Evolutionary conservation across 23 red algal genomes (phyloP).

Genomic region (Gracilaria domingensis): DNA sequence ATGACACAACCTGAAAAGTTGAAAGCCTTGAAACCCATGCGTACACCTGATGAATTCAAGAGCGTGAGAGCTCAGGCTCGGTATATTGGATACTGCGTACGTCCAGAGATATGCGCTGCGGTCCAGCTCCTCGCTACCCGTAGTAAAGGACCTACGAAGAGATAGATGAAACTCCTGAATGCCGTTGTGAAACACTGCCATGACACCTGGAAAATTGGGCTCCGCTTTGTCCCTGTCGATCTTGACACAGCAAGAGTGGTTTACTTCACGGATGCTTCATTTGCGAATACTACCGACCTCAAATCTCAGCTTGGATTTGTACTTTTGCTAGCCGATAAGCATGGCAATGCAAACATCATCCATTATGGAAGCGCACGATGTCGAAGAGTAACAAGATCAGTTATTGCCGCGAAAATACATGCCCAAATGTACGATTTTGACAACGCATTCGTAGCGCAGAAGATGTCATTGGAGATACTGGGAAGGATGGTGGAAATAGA

Average conservation of each 20-base stretch:
- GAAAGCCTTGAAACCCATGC: background rate
- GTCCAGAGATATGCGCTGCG: conserved; percentile 5
- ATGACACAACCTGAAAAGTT: background rate
- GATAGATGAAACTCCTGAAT: background rate
- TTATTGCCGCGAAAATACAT: conserved; percentile 33
- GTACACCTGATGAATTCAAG: conserved; percentile 21
- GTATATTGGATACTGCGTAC: conserved; percentile 19
- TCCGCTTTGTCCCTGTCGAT: background rate
- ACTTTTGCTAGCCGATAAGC: background rate
- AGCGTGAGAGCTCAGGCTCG: conserved; percentile 10
- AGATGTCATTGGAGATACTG: background rate
- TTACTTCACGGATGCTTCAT: conserved; percentile 14
- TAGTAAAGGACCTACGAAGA: background rate
- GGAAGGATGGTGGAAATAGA: background rate
- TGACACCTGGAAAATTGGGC: background rate
- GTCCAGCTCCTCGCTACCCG: conserved; percentile 14
- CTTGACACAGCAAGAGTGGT: background rate
- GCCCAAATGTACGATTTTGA: conserved; percentile 26
- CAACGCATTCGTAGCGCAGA: background rate
- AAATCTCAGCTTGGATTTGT: conserved; percentile 41
- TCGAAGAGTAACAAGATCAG: conserved; percentile 17
- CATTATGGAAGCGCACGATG: conserved; percentile 24
- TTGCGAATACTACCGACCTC: background rate
- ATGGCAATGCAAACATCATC: background rate
- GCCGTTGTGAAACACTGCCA: conserved; percentile 23